A percentile compares a stretch with the other conserved stretches of the same genome.
Evolutionary conservation across 1,284 basidiomycete genomes (phyloP).

Genomic region (Apiotrichum sp.): DNA sequence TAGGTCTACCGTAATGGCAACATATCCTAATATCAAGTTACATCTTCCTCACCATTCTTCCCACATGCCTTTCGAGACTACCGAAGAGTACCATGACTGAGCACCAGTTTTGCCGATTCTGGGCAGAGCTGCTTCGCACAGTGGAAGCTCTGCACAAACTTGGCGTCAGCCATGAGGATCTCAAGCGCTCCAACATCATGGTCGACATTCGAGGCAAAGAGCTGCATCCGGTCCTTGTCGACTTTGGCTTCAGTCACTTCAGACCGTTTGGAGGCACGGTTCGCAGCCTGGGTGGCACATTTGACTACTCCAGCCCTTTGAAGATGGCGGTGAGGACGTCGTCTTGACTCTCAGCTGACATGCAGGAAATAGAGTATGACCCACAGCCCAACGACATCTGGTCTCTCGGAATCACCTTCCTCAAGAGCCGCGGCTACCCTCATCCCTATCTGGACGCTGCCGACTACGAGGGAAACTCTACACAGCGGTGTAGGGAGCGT

Average conservation of each 20-base stretch:
- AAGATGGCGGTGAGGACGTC: conserved; percentile 31
- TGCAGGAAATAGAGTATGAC: conserved; percentile 30
- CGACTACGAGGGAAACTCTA: conserved; percentile 4
- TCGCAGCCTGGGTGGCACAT: conserved; percentile 38
- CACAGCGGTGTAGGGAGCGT: conserved; percentile 10
- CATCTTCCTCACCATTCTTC: conserved; percentile 34
- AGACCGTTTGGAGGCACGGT: conserved; percentile 23
- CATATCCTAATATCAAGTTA: conserved; percentile 20
- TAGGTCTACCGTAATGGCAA: conserved; percentile 17
- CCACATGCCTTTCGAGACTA: background rate
- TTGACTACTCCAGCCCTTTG: conserved; percentile 44
- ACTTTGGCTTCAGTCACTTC: conserved; percentile 46
- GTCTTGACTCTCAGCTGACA: background rate
- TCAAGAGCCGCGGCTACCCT: conserved; percentile 31
- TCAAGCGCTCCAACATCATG: conserved; percentile 44
- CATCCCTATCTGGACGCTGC: conserved; percentile 30
- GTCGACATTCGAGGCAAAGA: conserved; percentile 11
- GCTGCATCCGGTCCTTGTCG: conserved; percentile 28
- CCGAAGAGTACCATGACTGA: background rate
- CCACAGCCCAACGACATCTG: conserved; percentile 42
- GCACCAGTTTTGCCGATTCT: conserved; percentile 26
- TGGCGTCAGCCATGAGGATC: conserved; percentile 42
- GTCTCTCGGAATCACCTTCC: conserved; percentile 40
- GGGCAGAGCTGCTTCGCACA: conserved; percentile 32
- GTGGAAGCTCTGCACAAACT: conserved; percentile 37